phyloP scores from a whole-genome alignment of 805 yeast species.

The Metschnikowia arizonensis region DNA sequence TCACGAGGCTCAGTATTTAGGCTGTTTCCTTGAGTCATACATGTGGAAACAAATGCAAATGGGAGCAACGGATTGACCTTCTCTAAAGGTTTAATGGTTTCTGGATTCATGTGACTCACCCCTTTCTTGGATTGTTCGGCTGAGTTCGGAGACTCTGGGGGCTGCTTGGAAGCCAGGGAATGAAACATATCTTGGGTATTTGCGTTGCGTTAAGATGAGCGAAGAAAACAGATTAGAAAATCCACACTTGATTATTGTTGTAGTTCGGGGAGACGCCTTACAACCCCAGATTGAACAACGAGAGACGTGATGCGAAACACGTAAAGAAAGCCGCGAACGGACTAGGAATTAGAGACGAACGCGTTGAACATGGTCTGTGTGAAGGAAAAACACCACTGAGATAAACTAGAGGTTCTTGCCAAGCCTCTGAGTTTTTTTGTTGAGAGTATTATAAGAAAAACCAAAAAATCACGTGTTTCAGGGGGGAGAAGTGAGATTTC shows the following conservation, averaged over 20 bases:
- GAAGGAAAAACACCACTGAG: not conserved
- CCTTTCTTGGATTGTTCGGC: not conserved
- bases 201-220: not conserved
- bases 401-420: not conserved
- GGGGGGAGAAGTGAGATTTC: no score
- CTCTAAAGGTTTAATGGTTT: not conserved
- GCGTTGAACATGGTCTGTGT: not conserved
- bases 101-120: not conserved
- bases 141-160: not conserved
- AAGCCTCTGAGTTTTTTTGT: not conserved
- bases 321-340: conserved; percentile 1
- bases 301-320: not conserved
- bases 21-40: conserved; percentile 27
- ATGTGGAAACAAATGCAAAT: conserved; percentile 41
- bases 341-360: not conserved
- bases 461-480: no score
- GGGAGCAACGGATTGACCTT: conserved; percentile 44
- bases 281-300: not conserved
- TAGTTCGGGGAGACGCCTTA: not conserved
- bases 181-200: not conserved
- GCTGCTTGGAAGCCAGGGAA: not conserved
- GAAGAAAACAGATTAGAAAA: not conserved
- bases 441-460: not conserved
- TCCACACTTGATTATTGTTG: not conserved
- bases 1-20: conserved; percentile 41